Conservation (phyloP, 371 early-diverging fungal genomes). For the Zopfochytrium polystomum region DNA sequence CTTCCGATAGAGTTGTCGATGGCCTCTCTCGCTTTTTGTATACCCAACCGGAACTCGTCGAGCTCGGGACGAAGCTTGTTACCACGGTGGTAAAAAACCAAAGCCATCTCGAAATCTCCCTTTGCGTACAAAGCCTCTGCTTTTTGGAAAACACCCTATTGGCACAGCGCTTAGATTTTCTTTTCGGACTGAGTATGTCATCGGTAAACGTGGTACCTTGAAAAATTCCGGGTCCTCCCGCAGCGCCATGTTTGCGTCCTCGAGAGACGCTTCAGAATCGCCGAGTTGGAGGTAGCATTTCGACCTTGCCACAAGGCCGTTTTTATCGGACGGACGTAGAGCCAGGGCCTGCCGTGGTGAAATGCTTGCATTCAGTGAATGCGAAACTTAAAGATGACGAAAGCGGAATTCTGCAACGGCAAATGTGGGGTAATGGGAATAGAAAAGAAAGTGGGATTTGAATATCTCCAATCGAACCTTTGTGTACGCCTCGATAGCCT, state of each 20-base stretch:
- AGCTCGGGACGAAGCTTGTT: constrained; percentile 47
- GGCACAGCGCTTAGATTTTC: neutral
- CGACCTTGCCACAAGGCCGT: constrained; percentile 42
- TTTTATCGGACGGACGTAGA: constrained; percentile 42
- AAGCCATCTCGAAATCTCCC: constrained; percentile 53
- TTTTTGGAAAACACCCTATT: constrained; percentile 45
- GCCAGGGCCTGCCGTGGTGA: constrained; percentile 31
- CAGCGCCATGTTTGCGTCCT: constrained; percentile 44
- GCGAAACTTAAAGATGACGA: too few species aligned
- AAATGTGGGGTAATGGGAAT: neutral
- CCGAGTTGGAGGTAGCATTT: constrained; percentile 47
- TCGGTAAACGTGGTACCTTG: too few species aligned
- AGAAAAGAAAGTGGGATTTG: neutral
- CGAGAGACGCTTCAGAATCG: constrained; percentile 33
- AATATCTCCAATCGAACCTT: constrained; percentile 25
- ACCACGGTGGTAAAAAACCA: constrained; percentile 51
- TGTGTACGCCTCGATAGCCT: constrained; percentile 47
- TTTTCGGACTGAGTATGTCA: too few species aligned
- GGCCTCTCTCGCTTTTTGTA: constrained; percentile 53
- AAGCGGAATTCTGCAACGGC: too few species aligned
- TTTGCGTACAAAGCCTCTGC: constrained; percentile 51
- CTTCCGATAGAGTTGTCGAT: constrained; percentile 55
- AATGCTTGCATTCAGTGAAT: too few species aligned
- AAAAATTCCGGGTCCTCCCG: constrained; percentile 43
- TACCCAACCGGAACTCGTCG: constrained; percentile 48